Evolutionary conservation across 75 land plant species (phyloP).

Genomic region (Chamaecyparis obtusa): DNA sequence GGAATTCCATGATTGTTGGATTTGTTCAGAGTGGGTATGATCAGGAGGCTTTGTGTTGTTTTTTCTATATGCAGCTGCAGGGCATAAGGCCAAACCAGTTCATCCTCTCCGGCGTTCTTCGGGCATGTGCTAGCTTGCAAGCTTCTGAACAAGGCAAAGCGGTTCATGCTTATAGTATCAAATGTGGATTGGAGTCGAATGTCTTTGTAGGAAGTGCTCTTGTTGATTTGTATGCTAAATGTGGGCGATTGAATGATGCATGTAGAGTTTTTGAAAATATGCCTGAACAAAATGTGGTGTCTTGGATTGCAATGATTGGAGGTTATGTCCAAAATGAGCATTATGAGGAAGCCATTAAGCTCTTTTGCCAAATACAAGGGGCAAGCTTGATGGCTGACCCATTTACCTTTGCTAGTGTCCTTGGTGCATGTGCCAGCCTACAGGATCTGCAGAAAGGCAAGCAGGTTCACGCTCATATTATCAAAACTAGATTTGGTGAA

Average conservation of each 20-base stretch:
- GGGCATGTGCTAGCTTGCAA: constrained; percentile 31
- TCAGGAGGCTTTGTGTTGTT: constrained; percentile 21
- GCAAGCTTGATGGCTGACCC: not conserved
- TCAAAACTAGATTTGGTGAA: not conserved
- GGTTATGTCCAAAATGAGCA: constrained; percentile 15
- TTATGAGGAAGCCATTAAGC: constrained; percentile 7
- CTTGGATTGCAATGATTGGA: constrained; percentile 18
- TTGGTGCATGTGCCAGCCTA: constrained; percentile 6
- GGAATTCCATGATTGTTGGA: constrained; percentile 31
- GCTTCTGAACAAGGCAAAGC: constrained; percentile 31
- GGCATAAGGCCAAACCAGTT: constrained; percentile 19
- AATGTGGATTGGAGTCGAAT: constrained; percentile 27
- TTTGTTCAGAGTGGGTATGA: constrained; percentile 14
- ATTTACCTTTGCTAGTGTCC: constrained; percentile 5
- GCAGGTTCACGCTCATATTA: constrained; percentile 6
- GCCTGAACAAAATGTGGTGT: constrained; percentile 18
- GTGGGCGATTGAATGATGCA: constrained; percentile 14
- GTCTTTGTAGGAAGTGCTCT: constrained; percentile 29
- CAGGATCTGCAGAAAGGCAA: not conserved
- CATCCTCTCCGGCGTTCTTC: constrained; percentile 38
- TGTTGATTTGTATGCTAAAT: constrained; percentile 30
- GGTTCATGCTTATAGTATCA: constrained; percentile 45
- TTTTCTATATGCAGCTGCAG: constrained; percentile 17
- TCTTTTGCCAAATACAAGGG: constrained; percentile 4
- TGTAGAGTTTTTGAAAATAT: constrained; percentile 17